Evolutionary conservation across 306 rosid species (phyloP), one percentile per base, ranked within the genome.

Genomic region (Abrus precatorius): DNA sequence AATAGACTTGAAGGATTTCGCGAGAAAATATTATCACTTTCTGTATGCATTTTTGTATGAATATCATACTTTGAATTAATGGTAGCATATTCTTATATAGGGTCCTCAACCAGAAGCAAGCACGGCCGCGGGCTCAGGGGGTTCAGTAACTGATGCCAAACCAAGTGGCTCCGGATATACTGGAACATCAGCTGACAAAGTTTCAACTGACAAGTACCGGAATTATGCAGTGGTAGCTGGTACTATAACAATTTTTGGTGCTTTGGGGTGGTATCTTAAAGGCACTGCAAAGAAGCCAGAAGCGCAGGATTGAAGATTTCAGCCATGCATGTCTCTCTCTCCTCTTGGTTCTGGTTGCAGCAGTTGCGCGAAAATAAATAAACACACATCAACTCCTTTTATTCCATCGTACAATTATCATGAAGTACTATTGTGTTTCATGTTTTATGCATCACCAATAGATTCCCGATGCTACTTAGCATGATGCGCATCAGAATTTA

Each of bases 181-280:
- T 10, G 94, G 86, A 79, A 62, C 93, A 47, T 88, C 97, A 7
- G 70, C 90, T 6, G 81, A 83, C 60, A 93, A 87, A 55, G 91
- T 93, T 65, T 93, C 97, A n/a, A 88, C 84, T 53, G 98, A 95
- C 88, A 93, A 90, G 84, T 34, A 90, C 82, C 81, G 99, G 72
- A 95, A 95, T 70, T 95, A 95, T 81, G 97, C 94, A 29, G 98
- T 95, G 74, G 75, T 91, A 12, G 95, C 97, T 4, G 97, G 99
- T 44, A 87, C 94, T 6, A 33, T 90, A 29, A 95, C 95, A 9
- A 13, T 70, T 72, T 29, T 83, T 5, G 93, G 86, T 10, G 93
- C 97, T 80, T 14, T 91, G 65, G 97, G 97, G 10, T 93, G 97
- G 99, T 95, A 95, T 84, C 84, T 89, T 59, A 95, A 90, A 77